phyloP scores from a whole-genome alignment of 2,329 filamentous ascomycete species.

The Anthostomella pinea region DNA sequence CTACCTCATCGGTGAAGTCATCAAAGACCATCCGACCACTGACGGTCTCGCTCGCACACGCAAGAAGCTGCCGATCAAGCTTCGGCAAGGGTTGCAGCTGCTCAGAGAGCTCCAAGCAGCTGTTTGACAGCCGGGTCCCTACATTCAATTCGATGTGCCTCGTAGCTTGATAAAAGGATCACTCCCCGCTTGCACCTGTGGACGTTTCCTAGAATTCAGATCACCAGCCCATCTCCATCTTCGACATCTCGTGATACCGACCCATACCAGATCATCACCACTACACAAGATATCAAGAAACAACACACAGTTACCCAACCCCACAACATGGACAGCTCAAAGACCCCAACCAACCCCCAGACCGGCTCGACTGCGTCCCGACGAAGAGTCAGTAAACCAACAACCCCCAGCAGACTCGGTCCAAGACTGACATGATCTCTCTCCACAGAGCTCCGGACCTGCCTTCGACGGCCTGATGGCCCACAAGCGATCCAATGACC shows the following conservation, averaged over 20 bases:
- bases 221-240: no score
- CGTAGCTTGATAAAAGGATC: no score
- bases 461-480: slow-evolving; percentile 52
- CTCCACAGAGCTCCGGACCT: slow-evolving; percentile 47
- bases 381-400: slow-evolving; percentile 22
- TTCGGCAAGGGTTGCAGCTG: no score
- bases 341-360: slow-evolving; percentile 7
- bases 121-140: no score
- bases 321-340: slow-evolving; percentile 24
- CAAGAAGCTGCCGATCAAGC: neutral
- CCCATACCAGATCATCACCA: neutral
- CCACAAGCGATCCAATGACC: slow-evolving; percentile 47
- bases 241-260: no score
- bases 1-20: slow-evolving; percentile 26
- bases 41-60: slow-evolving; percentile 5
- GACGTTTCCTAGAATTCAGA: no score
- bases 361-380: slow-evolving; percentile 13
- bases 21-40: slow-evolving; percentile 13
- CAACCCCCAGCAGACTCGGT: neutral
- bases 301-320: slow-evolving; percentile 1
- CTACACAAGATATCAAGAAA: neutral
- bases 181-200: no score
- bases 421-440: neutral
- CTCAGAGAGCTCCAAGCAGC: no score
- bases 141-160: no score